Evolutionary conservation across 1,139 yeast genomes (phyloP).

Genomic region (Nakaseomyces nivariensis): DNA sequence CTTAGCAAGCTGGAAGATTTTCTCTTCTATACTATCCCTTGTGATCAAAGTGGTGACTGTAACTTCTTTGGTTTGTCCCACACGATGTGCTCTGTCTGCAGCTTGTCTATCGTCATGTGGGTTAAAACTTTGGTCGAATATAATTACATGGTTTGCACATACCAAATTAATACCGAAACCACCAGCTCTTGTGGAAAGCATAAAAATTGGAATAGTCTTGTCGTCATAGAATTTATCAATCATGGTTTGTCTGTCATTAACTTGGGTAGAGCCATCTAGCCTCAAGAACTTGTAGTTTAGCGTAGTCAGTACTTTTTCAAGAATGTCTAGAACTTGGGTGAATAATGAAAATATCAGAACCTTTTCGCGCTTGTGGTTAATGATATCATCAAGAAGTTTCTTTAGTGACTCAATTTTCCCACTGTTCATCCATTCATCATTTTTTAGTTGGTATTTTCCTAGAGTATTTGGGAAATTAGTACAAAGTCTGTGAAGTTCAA

Average conservation of each 20-base stretch:
- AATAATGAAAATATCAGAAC: conserved; percentile 80
- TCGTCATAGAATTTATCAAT: conserved; percentile 86
- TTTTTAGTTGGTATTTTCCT: conserved; percentile 43
- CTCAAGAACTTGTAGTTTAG: conserved; percentile 67
- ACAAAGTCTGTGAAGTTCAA: conserved; percentile 71
- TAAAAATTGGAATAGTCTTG: conserved; percentile 69
- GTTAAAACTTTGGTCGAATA: conserved; percentile 88
- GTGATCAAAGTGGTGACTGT: conserved; percentile 69
- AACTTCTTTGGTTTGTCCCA: conserved; percentile 89
- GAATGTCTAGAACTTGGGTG: conserved; percentile 82
- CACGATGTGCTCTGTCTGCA: conserved; percentile 96
- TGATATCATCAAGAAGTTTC: conserved; percentile 49
- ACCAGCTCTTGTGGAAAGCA: conserved; percentile 91
- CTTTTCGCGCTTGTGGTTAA: conserved; percentile 54
- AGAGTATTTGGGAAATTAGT: conserved; percentile 60
- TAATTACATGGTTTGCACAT: conserved; percentile 86
- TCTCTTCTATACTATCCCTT: conserved; percentile 75
- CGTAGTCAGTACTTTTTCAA: conserved; percentile 64
- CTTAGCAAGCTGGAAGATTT: conserved; percentile 75
- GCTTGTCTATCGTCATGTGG: conserved; percentile 99
- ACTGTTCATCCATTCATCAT: conserved; percentile 54
- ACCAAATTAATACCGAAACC: conserved; percentile 96
- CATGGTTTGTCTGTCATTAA: conserved; percentile 83
- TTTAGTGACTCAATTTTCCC: conserved; percentile 62
- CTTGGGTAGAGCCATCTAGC: conserved; percentile 88